Evolutionary conservation across 176 grass and related monocot genomes (phyloP), one percentile per base, ranked within the genome.

Genomic region (Oryza longistaminata): DNA sequence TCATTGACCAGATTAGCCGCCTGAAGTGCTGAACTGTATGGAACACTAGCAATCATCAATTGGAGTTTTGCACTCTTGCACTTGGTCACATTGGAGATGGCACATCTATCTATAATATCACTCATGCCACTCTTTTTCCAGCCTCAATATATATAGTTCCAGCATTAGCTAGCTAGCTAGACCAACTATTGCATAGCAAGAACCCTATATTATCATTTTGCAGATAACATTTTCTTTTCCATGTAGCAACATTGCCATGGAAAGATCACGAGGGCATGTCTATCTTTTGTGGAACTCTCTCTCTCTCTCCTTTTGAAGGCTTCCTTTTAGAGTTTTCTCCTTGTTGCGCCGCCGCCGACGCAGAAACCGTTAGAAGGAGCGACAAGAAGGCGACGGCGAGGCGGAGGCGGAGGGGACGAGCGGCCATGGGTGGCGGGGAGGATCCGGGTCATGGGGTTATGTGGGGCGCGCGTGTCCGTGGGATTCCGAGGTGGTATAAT

Each of bases 371-470:
- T 31, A 87, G 37, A 12, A 86, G 8, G 53, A 44, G 44, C 39
- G 42, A 15, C 0, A 72, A 13, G 31, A 83, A 8, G 68, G 72
- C 39, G 11, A 62, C 17, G 22, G 73, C 73, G 48, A 86, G 26
- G 58, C 71, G 77, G 55, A n/a, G 1, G 53, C 15, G 13, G 49
- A 46, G 44, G 44, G 48, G 48, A 50, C 1, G 50, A 37, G 73
- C 34, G 19, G 85, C 65, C 76, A 94, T 90, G 1, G 70, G 33
- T 33, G 26, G 50, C 2, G 58, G 25, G 0, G 66, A 4, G 16
- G 12, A 14, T 12, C 5, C 3, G 14, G 74, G 31, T 85, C 82
- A 93, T 93, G 82, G 53, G 42, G 61, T 61, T 27, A 6, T 69
- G 66, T 21, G 45, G 81, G 43, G 70, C 60, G 64, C 46, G 76